Percentiles rank a stretch among this genome's conserved stretches.
phyloP scores from a whole-genome alignment of 768 basidiomycete species.

The Leccinum barrowsii region DNA sequence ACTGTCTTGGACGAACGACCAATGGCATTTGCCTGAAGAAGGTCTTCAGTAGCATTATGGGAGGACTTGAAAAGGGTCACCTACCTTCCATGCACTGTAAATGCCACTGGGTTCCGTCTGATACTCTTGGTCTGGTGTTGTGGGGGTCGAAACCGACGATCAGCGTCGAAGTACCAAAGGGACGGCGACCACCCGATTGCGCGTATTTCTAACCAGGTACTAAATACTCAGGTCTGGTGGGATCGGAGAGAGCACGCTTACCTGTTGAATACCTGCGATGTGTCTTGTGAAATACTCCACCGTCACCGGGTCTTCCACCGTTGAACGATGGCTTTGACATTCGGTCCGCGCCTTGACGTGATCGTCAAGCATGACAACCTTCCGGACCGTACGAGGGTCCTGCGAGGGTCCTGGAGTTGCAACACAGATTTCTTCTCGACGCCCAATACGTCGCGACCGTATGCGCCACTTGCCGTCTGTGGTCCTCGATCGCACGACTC shows the following conservation, averaged over 20 bases:
- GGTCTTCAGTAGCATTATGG: neutral
- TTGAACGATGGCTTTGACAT: conserved; percentile 95
- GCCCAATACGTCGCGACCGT: conserved; percentile 68
- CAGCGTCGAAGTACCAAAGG: conserved; percentile 96
- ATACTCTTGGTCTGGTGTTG: conserved; percentile 81
- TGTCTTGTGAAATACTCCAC: conserved; percentile 98
- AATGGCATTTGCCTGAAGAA: conserved; percentile 85
- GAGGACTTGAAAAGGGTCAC: neutral
- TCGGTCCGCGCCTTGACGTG: conserved; percentile 96
- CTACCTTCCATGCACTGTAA: conserved; percentile 97
- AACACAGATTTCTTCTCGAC: conserved; percentile 99
- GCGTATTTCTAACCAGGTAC: conserved; percentile 72
- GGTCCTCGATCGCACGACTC: conserved; percentile 85
- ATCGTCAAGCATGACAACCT: conserved; percentile 98
- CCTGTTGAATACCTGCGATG: conserved; percentile 99
- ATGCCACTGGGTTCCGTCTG: conserved; percentile 98
- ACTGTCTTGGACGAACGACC: conserved; percentile 98
- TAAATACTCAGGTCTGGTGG: neutral
- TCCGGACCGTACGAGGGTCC: conserved; percentile 95
- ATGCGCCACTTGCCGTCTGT: conserved; percentile 74
- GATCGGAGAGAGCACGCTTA: conserved; percentile 29
- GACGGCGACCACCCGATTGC: conserved; percentile 97
- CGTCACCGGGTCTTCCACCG: conserved; percentile 96
- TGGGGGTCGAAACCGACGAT: conserved; percentile 97
- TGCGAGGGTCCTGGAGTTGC: conserved; percentile 98